These are phyloP conservation scores for Aquilaria malaccensis DNA, from an alignment of 345 rosid species.

Conservation along the genomic window DNA sequence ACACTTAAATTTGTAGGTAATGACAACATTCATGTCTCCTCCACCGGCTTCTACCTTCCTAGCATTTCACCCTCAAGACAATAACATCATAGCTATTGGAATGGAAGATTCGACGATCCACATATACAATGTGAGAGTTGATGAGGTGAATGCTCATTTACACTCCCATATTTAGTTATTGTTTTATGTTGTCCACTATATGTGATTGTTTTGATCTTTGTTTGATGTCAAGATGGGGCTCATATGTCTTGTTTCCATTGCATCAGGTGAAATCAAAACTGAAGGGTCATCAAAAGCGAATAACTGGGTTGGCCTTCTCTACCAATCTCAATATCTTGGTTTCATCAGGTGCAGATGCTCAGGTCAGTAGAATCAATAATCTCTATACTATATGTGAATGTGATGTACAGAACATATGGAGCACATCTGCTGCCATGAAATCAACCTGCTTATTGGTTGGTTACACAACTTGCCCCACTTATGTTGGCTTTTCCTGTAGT, in stretches of 20 bases:
- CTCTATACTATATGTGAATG: too few species aligned
- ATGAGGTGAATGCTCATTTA: conserved; percentile 44
- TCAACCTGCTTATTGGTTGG: too few species aligned
- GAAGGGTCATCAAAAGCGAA: conserved; percentile 83
- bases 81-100: conserved; percentile 84
- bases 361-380: conserved; percentile 33
- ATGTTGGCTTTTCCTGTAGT: too few species aligned
- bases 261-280: conserved; percentile 71
- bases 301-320: conserved; percentile 83
- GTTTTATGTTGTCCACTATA: not conserved
- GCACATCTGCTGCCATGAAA: too few species aligned
- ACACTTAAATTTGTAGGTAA: conserved; percentile 40
- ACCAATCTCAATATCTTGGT: conserved; percentile 64
- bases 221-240: not conserved
- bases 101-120: conserved; percentile 88
- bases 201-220: not conserved
- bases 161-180: not conserved
- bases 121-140: conserved; percentile 74
- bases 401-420: too few species aligned
- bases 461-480: too few species aligned
- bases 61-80: conserved; percentile 86
- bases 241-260: conserved; percentile 5
- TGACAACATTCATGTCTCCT: conserved; percentile 84
- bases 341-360: conserved; percentile 96
- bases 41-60: conserved; percentile 83